Evolutionary conservation across 1,284 basidiomycete genomes (phyloP), one percentile per base, ranked within the genome.

Genomic region (Microbotryum saponariae): DNA sequence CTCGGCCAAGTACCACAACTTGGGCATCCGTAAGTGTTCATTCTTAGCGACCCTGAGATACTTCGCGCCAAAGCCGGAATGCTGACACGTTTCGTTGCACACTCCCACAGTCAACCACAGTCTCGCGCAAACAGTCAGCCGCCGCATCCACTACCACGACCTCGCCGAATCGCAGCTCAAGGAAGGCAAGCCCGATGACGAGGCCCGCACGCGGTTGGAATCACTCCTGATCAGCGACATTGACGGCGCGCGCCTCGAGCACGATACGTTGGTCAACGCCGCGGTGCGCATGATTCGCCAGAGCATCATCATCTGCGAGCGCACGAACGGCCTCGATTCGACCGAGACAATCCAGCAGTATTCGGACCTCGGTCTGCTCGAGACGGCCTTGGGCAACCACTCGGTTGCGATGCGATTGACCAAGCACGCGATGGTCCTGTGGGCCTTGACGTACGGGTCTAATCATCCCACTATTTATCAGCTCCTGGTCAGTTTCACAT

Each of bases 301-400:
- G 73, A 80, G 80, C 23, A 77, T 82, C 60, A 79, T 81, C 53
- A 76, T 82, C 51, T 77, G 79, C 54, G 82, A 83, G 72, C 75
- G 82, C 42, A 80, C 79, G 4, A 71, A 79, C 20, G 82, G 82
- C 54, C 71, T 82, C 42, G 81, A 82, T 71, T 76, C 78, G 65
- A 74, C 77, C 51, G 80, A 81, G 66, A 81, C 81, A 12, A 75
- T 80, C 44, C 75, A 76, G 51, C 80, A 80, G 73, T 82, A 82
- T 76, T 77, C 79, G 72, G 79, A 82, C 69, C 73, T 83, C n/a
- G 80, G 81, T 14, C 78, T 81, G 70, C 73, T 82, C 56, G 78
- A 79, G 69, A 67, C 68, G 51, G 74, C 77, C 58, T 76, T 78
- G 57, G 73, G 80, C 62, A 75, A 79, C 70, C 71, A 77, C 61